A percentile compares a stretch with the other conserved stretches of the same genome.
Conservation (phyloP, 2,329 filamentous ascomycete species). For the Ceratocystis albifundus region DNA sequence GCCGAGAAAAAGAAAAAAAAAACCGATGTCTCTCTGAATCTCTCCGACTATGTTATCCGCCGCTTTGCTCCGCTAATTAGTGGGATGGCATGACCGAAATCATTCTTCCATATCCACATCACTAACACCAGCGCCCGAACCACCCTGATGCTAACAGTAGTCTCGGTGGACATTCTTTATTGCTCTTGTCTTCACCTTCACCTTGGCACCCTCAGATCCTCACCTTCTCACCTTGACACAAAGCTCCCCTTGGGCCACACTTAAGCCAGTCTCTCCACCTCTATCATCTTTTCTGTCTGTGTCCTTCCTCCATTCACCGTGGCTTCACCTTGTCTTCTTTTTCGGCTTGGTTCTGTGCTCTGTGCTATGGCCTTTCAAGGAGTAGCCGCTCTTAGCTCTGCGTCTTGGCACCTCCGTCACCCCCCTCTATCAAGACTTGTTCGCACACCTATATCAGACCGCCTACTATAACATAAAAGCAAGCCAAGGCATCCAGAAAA, state of each 20-base stretch:
- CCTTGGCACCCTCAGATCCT: background rate
- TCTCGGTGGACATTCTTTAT: background rate
- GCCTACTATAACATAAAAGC: background rate
- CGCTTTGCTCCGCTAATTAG: background rate
- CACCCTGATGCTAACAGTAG: background rate
- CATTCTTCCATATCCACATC: background rate
- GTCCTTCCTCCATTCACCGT: background rate
- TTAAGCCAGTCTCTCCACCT: background rate
- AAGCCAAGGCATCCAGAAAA: background rate
- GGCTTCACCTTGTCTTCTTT: constrained; percentile 8
- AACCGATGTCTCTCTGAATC: background rate
- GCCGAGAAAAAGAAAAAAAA: too few relatives aligned
- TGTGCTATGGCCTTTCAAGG: background rate
- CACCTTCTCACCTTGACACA: background rate
- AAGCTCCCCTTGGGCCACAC: background rate
- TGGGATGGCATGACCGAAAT: constrained; percentile 1
- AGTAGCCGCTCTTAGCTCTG: background rate
- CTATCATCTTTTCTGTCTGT: background rate
- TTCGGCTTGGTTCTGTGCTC: background rate
- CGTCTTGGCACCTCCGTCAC: background rate
- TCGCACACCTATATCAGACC: background rate
- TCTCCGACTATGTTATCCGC: background rate
- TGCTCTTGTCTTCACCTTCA: background rate
- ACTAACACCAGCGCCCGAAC: background rate
- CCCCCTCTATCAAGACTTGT: background rate